Base-by-base conservation (phyloP, 179 eudicot species). In the Silene coronaria region DNA sequence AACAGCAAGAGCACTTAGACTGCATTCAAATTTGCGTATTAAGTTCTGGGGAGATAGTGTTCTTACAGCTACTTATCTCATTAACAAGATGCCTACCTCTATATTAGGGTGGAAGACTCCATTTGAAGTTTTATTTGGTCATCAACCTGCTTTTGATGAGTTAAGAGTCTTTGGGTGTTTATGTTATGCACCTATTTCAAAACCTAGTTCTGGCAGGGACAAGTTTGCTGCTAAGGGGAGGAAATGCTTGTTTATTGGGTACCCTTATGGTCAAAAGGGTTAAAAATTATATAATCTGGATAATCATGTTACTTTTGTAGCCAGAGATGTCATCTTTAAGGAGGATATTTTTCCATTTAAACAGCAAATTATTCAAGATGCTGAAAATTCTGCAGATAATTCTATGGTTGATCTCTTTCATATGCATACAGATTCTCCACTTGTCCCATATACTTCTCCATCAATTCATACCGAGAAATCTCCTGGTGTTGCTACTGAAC, bases 401-500 rank as follows among this genome's bases (percentile, higher is more conserved):
- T 2, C 58, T 13, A 0, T 12, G 2, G 5, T 12, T 4, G 17
- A 12, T 14, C 0, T 51, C 0, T 3, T 12, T 51, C 58, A 51
- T 12, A 1, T 3, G 0, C 0, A 32, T 1, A 3, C 5, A 4
- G 36, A 3, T 3, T 2, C 0, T 1, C 5, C 5, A 32, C 1
- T 3, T 32, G 5, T 4, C 5, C 0, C 4, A 32, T 3, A 0
- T 32, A 4, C 1, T 0, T 3, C 36, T 32, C n/a, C n/a, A n/a
- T n/a, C n/a, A n/a, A n/a, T n/a, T n/a, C n/a, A n/a, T n/a, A n/a
- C n/a, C n/a, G n/a, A n/a, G n/a, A n/a, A n/a, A n/a, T n/a, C n/a
- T n/a, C n/a, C n/a, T n/a, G n/a, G n/a, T n/a, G n/a, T n/a, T n/a
- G n/a, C n/a, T n/a, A n/a, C n/a, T n/a, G n/a, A 32, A 32, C 3